These are phyloP conservation scores for Paramecium sonneborni DNA, from an alignment of 73 alveolate species.

Conservation along the genomic window DNA sequence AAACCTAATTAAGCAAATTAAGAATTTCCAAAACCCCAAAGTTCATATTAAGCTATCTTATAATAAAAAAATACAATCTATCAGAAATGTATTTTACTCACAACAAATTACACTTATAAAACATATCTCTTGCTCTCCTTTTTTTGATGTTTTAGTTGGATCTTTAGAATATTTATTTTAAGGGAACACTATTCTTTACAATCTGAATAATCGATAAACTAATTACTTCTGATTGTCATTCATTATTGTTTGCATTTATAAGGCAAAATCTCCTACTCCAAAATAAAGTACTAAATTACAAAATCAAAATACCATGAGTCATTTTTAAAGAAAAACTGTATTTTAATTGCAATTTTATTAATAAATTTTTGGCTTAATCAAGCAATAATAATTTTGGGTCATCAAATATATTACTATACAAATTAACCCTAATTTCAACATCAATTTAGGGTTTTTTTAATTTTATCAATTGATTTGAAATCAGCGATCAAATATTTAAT, in stretches of 20 bases:
- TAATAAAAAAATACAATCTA: background rate
- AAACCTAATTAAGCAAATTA: background rate
- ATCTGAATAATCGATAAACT: background rate
- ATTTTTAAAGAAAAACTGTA: slow-evolving; percentile 5
- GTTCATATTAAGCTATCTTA: background rate
- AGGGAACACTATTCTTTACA: slow-evolving; percentile 17
- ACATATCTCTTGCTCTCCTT: slow-evolving; percentile 40
- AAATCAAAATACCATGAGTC: slow-evolving; percentile 27
- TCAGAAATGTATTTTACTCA: slow-evolving; percentile 28
- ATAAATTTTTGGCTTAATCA: background rate
- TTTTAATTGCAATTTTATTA: background rate
- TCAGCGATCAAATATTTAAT: no score
- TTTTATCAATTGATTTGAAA: no score
- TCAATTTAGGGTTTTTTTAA: background rate
- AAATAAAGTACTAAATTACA: background rate
- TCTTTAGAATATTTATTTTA: background rate
- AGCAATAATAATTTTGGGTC: background rate
- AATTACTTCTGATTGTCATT: background rate
- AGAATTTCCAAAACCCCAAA: slow-evolving; percentile 32
- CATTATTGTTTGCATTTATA: background rate
- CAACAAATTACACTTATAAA: background rate
- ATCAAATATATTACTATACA: background rate
- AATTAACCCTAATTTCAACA: background rate
- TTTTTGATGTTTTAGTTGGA: background rate
- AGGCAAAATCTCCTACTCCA: background rate